Percentiles rank a stretch among this genome's conserved stretches.
Conservation (phyloP, 306 rosid genomes). For the Luffa aegyptiaca region DNA sequence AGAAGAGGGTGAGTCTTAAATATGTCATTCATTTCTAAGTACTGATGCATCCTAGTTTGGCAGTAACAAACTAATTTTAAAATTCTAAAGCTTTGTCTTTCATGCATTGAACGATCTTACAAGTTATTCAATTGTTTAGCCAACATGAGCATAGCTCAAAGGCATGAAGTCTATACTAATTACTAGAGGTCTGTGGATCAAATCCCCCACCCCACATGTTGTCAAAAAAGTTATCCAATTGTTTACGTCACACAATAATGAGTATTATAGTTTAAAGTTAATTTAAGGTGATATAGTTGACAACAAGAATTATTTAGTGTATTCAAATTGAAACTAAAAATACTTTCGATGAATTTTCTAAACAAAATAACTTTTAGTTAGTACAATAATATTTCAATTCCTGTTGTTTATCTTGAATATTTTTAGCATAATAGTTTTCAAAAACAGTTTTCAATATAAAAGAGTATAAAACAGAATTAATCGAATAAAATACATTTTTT, state of each 20-base stretch:
- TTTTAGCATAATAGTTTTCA: no score
- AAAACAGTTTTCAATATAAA: background rate
- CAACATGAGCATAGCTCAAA: no score
- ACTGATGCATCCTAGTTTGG: background rate
- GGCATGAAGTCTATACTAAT: no score
- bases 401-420: background rate
- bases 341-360: background rate
- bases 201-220: no score
- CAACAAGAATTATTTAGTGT: background rate
- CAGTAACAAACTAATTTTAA: background rate
- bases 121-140: background rate
- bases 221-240: background rate
- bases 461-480: background rate
- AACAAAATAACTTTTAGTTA: background rate
- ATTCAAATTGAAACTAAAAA: background rate
- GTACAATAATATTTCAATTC: background rate
- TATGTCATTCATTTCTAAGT: background rate
- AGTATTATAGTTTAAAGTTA: background rate
- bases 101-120: background rate
- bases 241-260: background rate
- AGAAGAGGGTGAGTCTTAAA: constrained; percentile 39
- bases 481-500: no score
- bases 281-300: background rate
- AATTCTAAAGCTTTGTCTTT: background rate
- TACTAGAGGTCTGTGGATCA: no score